phyloP scores from a whole-genome alignment of 208 protist species.

The Leishmania tarentolae region DNA sequence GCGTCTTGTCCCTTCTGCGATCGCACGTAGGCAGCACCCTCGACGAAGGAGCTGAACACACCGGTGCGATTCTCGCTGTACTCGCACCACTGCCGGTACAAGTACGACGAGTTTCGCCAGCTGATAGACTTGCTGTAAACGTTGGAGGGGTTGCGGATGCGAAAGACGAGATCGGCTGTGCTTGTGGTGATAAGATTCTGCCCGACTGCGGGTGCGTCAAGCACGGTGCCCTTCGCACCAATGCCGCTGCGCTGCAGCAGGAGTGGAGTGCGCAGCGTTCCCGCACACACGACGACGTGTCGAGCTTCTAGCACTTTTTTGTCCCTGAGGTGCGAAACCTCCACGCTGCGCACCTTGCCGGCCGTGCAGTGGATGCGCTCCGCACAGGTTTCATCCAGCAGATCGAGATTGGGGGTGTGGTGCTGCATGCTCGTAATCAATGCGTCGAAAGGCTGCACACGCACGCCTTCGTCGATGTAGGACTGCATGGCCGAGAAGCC shows the following conservation, averaged over 20 bases:
- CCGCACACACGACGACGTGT: constrained; percentile 54
- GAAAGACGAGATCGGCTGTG: constrained; percentile 57
- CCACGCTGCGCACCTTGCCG: constrained; percentile 25
- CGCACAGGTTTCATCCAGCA: constrained; percentile 34
- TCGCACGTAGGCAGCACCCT: constrained; percentile 65
- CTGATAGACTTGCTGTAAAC: constrained; percentile 71
- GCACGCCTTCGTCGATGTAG: constrained; percentile 39
- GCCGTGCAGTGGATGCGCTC: constrained; percentile 40
- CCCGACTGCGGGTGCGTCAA: constrained; percentile 49
- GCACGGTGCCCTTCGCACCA: constrained; percentile 37
- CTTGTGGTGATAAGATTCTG: constrained; percentile 65
- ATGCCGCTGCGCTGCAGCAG: constrained; percentile 71
- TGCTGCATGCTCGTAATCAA: constrained; percentile 34
- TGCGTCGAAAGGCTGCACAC: constrained; percentile 60
- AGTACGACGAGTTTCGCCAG: constrained; percentile 53
- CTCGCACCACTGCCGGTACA: constrained; percentile 70
- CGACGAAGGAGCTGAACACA: constrained; percentile 59
- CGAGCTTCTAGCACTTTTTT: constrained; percentile 5
- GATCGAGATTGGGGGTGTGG: constrained; percentile 43
- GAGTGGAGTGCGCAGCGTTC: constrained; percentile 56
- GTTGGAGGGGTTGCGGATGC: constrained; percentile 23
- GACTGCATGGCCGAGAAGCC: constrained; percentile 70
- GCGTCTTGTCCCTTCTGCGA: constrained; percentile 28
- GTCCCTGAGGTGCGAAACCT: constrained; percentile 11
- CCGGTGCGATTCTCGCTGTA: constrained; percentile 67